Evolutionary conservation across 2,329 filamentous ascomycete species (phyloP).

Genomic region (Nemania diffusa): DNA sequence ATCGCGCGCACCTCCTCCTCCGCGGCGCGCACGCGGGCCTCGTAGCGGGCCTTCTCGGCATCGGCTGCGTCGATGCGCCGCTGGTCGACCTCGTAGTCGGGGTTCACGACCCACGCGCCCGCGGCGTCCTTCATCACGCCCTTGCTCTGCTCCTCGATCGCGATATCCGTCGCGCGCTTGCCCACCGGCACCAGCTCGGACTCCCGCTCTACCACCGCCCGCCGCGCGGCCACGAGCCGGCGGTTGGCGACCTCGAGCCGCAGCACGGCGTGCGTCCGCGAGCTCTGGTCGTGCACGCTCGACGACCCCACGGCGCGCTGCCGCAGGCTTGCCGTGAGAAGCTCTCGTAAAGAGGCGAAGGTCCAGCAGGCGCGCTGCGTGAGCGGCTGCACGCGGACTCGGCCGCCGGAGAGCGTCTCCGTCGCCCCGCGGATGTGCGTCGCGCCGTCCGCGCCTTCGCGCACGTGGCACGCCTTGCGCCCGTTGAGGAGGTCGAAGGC

Average conservation of each 20-base stretch:
- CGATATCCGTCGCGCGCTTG: slow-evolving; percentile 3
- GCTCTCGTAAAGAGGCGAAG: not conserved
- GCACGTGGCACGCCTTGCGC: not conserved
- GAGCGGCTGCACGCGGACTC: slow-evolving; percentile 1
- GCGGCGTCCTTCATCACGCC: not conserved
- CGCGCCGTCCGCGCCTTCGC: not conserved
- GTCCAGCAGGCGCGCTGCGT: slow-evolving; percentile 4
- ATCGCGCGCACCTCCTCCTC: too few species aligned
- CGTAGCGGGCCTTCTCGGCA: not conserved
- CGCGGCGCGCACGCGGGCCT: too few species aligned
- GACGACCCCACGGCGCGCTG: not conserved
- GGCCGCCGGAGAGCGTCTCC: not conserved
- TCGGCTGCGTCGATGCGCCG: not conserved
- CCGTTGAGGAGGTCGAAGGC: not conserved
- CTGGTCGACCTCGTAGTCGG: slow-evolving; percentile 4
- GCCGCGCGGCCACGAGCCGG: not conserved
- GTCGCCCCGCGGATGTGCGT: not conserved
- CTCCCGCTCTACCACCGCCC: not conserved
- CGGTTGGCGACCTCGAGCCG: slow-evolving; percentile 4
- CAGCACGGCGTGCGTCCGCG: not conserved
- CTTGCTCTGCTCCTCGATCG: slow-evolving; percentile 6
- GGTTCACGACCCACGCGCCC: slow-evolving; percentile 1
- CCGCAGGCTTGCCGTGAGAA: not conserved
- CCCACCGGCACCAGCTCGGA: not conserved
- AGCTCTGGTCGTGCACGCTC: slow-evolving; percentile 5